Base-by-base conservation (phyloP, 768 basidiomycete genomes). In the Baorangia bicolor region DNA sequence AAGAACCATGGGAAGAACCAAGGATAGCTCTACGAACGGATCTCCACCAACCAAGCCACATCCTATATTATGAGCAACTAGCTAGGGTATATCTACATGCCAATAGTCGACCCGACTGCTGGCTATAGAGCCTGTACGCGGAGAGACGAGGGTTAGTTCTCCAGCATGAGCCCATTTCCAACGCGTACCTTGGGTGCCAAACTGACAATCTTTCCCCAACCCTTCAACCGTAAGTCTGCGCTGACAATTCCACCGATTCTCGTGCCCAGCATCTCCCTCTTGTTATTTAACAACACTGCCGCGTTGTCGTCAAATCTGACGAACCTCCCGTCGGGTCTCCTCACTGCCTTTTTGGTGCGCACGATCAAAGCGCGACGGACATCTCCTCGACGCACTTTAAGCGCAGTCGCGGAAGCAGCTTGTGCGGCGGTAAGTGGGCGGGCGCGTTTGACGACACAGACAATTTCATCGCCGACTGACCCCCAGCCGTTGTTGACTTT, bases 221-320 rank as follows among this genome's bases (percentile, higher is more conserved):
- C 93, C 69, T 92, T 88, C 81, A 90, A 81, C 58, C 93, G 79
- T 70, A 98, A 69, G 64, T 97, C 95, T 0, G 90, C 90, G 57
- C 90, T 94, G 42, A 98, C 95, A 41, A 95, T 87, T 0, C 95
- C 94, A 64, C 90, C 90, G 51, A 98, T 93, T 66, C 96, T 85
- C 47, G 94, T 97, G 20, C 94, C 95, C 55, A 98, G 69, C 90
- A 98, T 92, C 74, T 96, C 93, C 53, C 87, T 83, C 77, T 98
- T 98, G 78, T 92, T 92, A 73, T 98, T 98, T 54, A 98, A 72
- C 34, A 98, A 74, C 6, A 98, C 94, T 10, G 86, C 93, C 1
- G 96, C 96, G 66, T 98, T 98, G 80, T 98, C 96, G 74, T 98
- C 96, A 73, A 98, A 98, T 42, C 90, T 79, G 60, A 98, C 78